Evolutionary conservation across 352 stramenopile species (phyloP).

Genomic region (Globisporangium cylindrosporum): DNA sequence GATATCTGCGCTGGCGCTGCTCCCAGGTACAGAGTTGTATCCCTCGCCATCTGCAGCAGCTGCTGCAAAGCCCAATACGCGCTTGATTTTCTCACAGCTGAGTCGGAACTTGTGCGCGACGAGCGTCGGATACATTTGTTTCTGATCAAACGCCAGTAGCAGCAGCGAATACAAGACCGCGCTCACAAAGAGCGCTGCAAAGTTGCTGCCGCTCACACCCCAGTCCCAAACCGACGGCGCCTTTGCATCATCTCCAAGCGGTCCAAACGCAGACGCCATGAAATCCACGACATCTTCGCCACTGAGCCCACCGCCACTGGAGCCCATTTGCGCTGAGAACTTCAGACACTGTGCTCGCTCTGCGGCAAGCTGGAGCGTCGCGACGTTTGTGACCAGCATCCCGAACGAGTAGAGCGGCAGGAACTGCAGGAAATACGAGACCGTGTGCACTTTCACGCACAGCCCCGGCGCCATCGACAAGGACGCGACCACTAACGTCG

Average conservation of each 20-base stretch:
- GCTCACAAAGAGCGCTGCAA: conserved; percentile 39
- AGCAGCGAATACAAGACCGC: conserved; percentile 48
- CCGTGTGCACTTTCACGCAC: conserved; percentile 41
- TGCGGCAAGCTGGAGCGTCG: conserved; percentile 41
- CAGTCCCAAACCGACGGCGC: conserved; percentile 45
- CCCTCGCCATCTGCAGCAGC: background rate
- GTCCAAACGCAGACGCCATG: conserved; percentile 24
- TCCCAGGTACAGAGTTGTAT: conserved; percentile 2
- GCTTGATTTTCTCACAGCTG: conserved; percentile 21
- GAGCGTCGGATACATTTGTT: conserved; percentile 73
- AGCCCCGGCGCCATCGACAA: conserved; percentile 49
- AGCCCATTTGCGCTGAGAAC: conserved; percentile 6
- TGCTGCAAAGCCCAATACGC: background rate
- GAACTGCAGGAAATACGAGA: conserved; percentile 46
- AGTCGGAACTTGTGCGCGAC: conserved; percentile 31
- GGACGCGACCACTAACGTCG: conserved; percentile 35
- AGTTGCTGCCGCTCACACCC: conserved; percentile 40
- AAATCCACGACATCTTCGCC: conserved; percentile 13
- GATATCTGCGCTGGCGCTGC: conserved; percentile 9
- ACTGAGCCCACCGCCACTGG: background rate
- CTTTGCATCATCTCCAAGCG: conserved; percentile 8
- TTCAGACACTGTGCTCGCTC: conserved; percentile 45
- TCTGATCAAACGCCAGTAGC: conserved; percentile 53
- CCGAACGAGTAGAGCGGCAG: conserved; percentile 65
- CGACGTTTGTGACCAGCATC: conserved; percentile 45